Evolutionary conservation across 2,329 filamentous ascomycete genomes (phyloP).

Genomic region (Ophiostoma sp.): DNA sequence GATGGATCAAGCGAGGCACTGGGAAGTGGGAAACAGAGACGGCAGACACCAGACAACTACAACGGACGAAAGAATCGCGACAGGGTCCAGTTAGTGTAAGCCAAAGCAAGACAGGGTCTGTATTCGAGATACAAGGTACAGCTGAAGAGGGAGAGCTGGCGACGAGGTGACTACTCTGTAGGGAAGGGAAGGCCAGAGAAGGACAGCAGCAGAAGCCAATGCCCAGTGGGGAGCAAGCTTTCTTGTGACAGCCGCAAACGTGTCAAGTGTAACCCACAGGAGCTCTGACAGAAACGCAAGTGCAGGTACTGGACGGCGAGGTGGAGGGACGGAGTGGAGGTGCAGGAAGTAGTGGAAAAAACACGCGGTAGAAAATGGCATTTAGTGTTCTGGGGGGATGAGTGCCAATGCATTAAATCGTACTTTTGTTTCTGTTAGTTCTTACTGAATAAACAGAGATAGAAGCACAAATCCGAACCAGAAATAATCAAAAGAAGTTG

Average conservation of each 20-base stretch:
- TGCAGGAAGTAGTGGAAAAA: not conserved
- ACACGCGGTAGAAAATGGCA: not conserved
- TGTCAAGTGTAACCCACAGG: constrained; percentile 1
- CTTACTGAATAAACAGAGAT: not conserved
- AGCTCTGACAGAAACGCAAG: not conserved
- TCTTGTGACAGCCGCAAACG: constrained; percentile 1
- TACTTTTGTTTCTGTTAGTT: not conserved
- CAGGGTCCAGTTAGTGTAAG: not conserved
- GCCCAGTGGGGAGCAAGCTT: not conserved
- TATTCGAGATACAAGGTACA: not conserved
- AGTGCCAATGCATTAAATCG: not conserved
- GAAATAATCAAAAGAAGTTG: not conserved
- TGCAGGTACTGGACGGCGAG: not conserved
- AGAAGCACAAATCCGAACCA: not conserved
- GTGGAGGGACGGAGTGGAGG: not conserved
- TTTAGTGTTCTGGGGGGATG: not conserved
- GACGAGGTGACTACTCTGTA: not conserved
- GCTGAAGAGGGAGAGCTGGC: not conserved
- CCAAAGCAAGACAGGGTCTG: not conserved
- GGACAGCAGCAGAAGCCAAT: not conserved
- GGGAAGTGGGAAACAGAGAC: constrained; percentile 8
- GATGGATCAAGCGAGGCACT: not conserved
- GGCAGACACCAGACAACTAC: not conserved
- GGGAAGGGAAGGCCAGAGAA: not conserved
- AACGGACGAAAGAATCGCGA: not conserved